phyloP scores from a whole-genome alignment of 805 yeast species.

The Saccharomycopsis synnaedendra region DNA sequence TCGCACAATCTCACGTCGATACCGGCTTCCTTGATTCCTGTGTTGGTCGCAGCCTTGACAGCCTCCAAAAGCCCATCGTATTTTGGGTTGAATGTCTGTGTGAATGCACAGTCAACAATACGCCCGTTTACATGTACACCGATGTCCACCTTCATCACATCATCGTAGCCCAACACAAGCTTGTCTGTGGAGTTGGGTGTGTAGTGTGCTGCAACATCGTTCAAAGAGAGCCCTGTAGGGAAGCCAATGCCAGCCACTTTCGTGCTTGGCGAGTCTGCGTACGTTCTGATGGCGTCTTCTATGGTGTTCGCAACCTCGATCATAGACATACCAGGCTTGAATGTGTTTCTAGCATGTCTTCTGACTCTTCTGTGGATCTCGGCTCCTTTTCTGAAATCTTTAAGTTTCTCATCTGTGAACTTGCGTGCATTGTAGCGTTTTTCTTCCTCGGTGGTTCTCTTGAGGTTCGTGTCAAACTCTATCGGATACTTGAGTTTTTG shows the following conservation, averaged over 20 bases:
- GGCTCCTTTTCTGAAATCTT: slow-evolving; percentile 90
- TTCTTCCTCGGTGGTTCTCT: slow-evolving; percentile 80
- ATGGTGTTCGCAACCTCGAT: slow-evolving; percentile 82
- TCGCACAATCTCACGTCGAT: slow-evolving; percentile 92
- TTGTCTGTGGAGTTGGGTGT: slow-evolving; percentile 95
- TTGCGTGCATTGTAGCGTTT: slow-evolving; percentile 65
- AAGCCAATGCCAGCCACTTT: slow-evolving; percentile 81
- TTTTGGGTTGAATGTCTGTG: slow-evolving; percentile 74
- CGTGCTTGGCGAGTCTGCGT: slow-evolving; percentile 41
- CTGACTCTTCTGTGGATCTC: slow-evolving; percentile 92
- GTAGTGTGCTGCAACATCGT: slow-evolving; percentile 95
- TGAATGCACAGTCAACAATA: slow-evolving; percentile 92
- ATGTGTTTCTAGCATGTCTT: slow-evolving; percentile 55
- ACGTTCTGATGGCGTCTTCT: slow-evolving; percentile 72
- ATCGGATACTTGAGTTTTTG: slow-evolving; percentile 67
- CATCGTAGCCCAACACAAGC: slow-evolving; percentile 68
- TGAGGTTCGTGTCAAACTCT: slow-evolving; percentile 40
- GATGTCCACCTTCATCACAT: slow-evolving; percentile 92
- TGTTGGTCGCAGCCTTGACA: slow-evolving; percentile 85
- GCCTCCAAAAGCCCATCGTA: slow-evolving; percentile 76
- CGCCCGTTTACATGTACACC: slow-evolving; percentile 95
- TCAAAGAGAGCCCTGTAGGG: slow-evolving; percentile 94
- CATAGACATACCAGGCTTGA: slow-evolving; percentile 89
- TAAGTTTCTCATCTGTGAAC: slow-evolving; percentile 49
- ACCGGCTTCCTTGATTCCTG: slow-evolving; percentile 89